Evolutionary conservation across 306 rosid species (phyloP).

Genomic region (Alnus rubra): DNA sequence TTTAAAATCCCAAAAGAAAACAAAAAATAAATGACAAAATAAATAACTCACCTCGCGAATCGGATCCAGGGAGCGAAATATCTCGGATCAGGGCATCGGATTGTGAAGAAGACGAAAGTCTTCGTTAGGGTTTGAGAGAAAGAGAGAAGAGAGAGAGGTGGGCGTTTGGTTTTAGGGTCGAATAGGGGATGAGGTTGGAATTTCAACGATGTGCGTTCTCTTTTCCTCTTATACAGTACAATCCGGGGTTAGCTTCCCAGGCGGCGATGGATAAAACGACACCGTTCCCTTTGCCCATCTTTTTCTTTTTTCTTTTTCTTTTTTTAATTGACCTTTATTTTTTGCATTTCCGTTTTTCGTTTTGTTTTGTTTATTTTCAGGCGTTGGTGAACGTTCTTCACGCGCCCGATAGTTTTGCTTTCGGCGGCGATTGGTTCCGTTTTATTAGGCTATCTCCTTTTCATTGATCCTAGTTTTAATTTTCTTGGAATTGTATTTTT

Average conservation of each 20-base stretch:
- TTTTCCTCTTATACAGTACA: background rate
- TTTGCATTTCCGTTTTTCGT: background rate
- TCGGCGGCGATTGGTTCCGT: no score
- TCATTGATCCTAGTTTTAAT: background rate
- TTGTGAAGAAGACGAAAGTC: constrained; percentile 28
- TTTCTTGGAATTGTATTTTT: no score
- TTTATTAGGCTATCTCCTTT: background rate
- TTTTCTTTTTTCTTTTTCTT: background rate
- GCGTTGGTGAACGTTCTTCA: background rate
- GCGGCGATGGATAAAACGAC: constrained; percentile 32
- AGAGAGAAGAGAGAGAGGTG: constrained; percentile 2
- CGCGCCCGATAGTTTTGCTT: background rate
- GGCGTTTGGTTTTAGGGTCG: constrained; percentile 18
- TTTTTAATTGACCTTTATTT: background rate
- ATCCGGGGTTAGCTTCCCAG: constrained; percentile 1
- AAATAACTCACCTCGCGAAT: constrained; percentile 30
- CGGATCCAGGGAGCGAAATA: constrained; percentile 26
- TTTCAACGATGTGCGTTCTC: constrained; percentile 23
- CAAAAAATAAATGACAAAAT: background rate
- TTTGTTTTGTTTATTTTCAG: background rate
- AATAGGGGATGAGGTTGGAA: constrained; percentile 32
- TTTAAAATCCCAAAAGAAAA: background rate
- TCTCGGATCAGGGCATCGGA: constrained; percentile 26
- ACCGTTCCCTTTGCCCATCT: constrained; percentile 22
- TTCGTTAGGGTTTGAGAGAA: constrained; percentile 51